These are phyloP conservation scores for Trichoderma polysporum DNA, from an alignment of 2,329 filamentous ascomycete genomes.

Conservation along the genomic window DNA sequence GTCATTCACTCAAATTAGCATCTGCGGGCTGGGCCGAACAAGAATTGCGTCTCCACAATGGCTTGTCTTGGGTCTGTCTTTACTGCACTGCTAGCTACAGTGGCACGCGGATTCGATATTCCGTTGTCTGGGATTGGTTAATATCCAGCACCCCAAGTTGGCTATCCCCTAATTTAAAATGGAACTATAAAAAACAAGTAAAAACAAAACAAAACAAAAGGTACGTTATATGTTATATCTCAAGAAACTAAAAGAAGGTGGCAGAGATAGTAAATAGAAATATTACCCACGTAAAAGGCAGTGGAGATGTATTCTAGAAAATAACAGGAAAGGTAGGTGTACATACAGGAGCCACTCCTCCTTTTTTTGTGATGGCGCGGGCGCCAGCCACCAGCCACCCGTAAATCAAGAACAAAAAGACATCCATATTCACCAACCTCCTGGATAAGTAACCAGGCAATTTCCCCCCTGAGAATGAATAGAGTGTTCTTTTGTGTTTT, in stretches of 20 bases:
- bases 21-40: conserved; percentile 17
- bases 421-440: neutral
- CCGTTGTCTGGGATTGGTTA: too few relatives aligned
- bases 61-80: neutral
- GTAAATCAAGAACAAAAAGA: neutral
- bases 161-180: too few relatives aligned
- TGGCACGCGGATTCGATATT: neutral
- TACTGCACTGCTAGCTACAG: neutral
- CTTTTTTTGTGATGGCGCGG: neutral
- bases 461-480: neutral
- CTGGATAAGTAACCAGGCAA: neutral
- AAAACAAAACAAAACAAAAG: too few relatives aligned
- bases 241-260: too few relatives aligned
- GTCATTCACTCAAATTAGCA: conserved; percentile 7
- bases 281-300: too few relatives aligned
- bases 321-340: too few relatives aligned
- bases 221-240: too few relatives aligned
- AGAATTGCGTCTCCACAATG: conserved; percentile 5
- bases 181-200: too few relatives aligned
- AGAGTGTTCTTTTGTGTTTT: too few relatives aligned
- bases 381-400: conserved; percentile 4
- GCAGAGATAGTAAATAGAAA: too few relatives aligned
- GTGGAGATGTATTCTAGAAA: too few relatives aligned
- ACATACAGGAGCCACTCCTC: neutral
- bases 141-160: too few relatives aligned